Conservation (phyloP, 129 eudicot species). For the Chrysanthemum makinoi region DNA sequence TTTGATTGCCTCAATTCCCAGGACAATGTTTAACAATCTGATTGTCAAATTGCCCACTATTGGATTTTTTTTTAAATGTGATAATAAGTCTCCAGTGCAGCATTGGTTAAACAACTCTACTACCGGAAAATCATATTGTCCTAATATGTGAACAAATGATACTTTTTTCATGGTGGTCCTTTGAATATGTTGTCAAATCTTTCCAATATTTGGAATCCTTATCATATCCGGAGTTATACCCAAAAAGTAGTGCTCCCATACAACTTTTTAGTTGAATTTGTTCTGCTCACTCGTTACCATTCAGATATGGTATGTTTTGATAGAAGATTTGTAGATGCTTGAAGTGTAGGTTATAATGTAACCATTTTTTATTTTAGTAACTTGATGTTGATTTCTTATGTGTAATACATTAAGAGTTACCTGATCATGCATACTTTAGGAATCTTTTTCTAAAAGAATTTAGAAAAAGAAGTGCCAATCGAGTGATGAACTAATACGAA, state of each 20-base stretch:
- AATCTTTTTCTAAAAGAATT: slow-evolving; percentile 18
- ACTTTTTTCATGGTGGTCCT: slow-evolving; percentile 22
- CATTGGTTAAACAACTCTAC: not conserved
- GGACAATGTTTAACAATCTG: not conserved
- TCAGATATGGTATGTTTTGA: not conserved
- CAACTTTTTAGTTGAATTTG: slow-evolving; percentile 11
- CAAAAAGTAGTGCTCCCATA: slow-evolving; percentile 9
- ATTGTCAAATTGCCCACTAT: not conserved
- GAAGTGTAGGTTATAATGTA: slow-evolving; percentile 4
- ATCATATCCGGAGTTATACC: slow-evolving; percentile 23
- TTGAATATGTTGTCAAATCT: slow-evolving; percentile 25
- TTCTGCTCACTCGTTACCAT: not conserved
- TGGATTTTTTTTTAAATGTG: not conserved
- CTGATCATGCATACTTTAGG: slow-evolving; percentile 6
- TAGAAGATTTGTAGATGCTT: not conserved
- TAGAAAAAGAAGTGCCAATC: slow-evolving; percentile 9
- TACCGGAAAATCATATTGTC: not conserved
- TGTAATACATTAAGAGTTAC: slow-evolving; percentile 11
- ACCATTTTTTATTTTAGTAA: slow-evolving; percentile 16
- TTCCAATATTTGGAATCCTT: slow-evolving; percentile 34
- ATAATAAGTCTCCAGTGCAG: not conserved
- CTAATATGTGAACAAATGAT: slow-evolving; percentile 3
- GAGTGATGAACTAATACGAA: not conserved
- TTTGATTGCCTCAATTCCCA: not conserved
- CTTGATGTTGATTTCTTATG: slow-evolving; percentile 23